phyloP scores from a whole-genome alignment of 2,329 filamentous ascomycete genomes.

The Aureobasidium sp. region DNA sequence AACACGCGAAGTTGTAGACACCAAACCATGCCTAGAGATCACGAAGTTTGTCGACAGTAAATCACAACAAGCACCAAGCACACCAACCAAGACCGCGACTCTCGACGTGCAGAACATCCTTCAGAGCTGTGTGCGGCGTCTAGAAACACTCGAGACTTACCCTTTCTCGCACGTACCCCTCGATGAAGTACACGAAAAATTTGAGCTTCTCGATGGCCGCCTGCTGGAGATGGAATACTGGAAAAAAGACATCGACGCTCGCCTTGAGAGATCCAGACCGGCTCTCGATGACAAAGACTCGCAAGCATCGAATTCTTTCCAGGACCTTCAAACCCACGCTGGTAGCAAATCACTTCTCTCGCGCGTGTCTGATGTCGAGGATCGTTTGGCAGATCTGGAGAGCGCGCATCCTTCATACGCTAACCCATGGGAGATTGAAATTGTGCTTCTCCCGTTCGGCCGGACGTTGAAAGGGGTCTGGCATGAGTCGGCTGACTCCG shows the following conservation, averaged over 20 bases:
- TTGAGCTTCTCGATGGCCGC: slow-evolving; percentile 59
- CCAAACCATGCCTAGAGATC: neutral
- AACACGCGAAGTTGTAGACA: neutral
- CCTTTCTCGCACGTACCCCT: slow-evolving; percentile 60
- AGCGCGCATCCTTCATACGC: slow-evolving; percentile 51
- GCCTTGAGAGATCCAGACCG: slow-evolving; percentile 14
- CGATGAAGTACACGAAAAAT: slow-evolving; percentile 60
- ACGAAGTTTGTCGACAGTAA: neutral
- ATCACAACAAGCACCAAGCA: neutral
- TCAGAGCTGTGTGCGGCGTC: slow-evolving; percentile 43
- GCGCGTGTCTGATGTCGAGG: slow-evolving; percentile 39
- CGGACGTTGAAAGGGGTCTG: slow-evolving; percentile 46
- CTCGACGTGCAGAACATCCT: slow-evolving; percentile 42
- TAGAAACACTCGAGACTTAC: slow-evolving; percentile 61
- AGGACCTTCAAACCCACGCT: slow-evolving; percentile 31
- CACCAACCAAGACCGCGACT: neutral
- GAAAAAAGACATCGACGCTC: slow-evolving; percentile 23
- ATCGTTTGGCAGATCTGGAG: slow-evolving; percentile 47
- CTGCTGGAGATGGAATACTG: slow-evolving; percentile 60
- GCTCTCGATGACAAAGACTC: slow-evolving; percentile 31
- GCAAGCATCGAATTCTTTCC: slow-evolving; percentile 31
- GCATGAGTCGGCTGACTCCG: slow-evolving; percentile 36
- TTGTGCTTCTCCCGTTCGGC: slow-evolving; percentile 66
- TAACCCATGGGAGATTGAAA: slow-evolving; percentile 66
- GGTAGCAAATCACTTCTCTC: slow-evolving; percentile 27